phyloP scores from a whole-genome alignment of 164 flowering plant species.

The Chimonanthus praecox region DNA sequence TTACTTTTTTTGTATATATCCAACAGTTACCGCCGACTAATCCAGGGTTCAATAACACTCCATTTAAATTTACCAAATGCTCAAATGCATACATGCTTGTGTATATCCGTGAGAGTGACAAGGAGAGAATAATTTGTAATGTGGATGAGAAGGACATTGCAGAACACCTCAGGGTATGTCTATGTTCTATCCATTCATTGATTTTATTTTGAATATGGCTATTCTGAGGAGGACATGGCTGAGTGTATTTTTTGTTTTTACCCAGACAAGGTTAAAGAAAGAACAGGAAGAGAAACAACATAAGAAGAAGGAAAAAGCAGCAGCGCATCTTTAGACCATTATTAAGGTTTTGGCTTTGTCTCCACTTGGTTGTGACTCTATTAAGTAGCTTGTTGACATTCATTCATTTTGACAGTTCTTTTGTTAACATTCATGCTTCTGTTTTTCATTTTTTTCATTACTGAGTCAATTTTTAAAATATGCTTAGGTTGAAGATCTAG shows the following conservation, averaged over 20 bases:
- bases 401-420: background rate
- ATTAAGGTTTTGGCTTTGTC: conserved; percentile 52
- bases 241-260: conserved; percentile 1
- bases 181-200: background rate
- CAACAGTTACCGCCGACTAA: conserved; percentile 77
- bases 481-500: conserved; percentile 69
- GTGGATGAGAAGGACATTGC: conserved; percentile 63
- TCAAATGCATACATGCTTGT: conserved; percentile 69
- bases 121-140: conserved; percentile 47
- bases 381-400: background rate
- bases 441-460: background rate
- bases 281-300: conserved; percentile 93
- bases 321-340: conserved; percentile 76
- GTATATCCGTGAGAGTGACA: conserved; percentile 55
- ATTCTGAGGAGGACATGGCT: conserved; percentile 5
- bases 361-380: background rate
- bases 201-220: background rate
- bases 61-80: conserved; percentile 83
- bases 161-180: conserved; percentile 57
- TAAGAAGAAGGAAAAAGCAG: conserved; percentile 75
- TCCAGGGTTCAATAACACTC: conserved; percentile 80
- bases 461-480: conserved; percentile 3
- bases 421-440: background rate
- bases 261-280: conserved; percentile 75
- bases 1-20: conserved; percentile 8